A percentile compares a stretch with the other conserved stretches of the same genome.
Evolutionary conservation across 129 eudicot species (phyloP).

Genomic region (Helianthus tuberosus): DNA sequence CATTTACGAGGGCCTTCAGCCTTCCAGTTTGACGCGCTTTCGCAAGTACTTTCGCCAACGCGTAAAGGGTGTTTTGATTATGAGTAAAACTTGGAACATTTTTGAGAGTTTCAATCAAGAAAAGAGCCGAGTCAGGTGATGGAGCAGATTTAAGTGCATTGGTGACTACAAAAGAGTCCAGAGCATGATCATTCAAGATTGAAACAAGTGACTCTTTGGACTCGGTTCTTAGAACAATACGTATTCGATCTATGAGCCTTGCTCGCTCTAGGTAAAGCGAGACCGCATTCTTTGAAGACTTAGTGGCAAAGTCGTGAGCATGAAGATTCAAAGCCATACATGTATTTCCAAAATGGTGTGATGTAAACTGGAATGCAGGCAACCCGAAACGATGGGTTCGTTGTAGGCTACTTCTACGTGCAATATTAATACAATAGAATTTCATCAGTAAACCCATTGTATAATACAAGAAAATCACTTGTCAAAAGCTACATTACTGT

Average conservation of each 20-base stretch:
- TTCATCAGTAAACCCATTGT: slow-evolving; percentile 28
- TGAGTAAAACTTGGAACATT: slow-evolving; percentile 59
- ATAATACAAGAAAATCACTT: background rate
- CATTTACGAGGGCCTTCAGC: slow-evolving; percentile 61
- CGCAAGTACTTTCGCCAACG: slow-evolving; percentile 78
- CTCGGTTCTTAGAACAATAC: slow-evolving; percentile 54
- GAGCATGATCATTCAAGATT: slow-evolving; percentile 51
- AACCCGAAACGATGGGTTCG: slow-evolving; percentile 11
- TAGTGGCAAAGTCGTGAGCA: slow-evolving; percentile 37
- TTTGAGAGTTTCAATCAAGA: slow-evolving; percentile 61
- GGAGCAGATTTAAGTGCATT: slow-evolving; percentile 81
- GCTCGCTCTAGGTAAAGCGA: slow-evolving; percentile 74
- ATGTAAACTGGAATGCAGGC: slow-evolving; percentile 13
- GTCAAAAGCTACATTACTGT: background rate
- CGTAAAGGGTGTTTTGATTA: slow-evolving; percentile 65
- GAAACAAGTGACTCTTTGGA: slow-evolving; percentile 47
- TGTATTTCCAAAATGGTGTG: slow-evolving; percentile 6
- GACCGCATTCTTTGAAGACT: slow-evolving; percentile 47
- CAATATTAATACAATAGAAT: background rate
- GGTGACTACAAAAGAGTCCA: slow-evolving; percentile 84
- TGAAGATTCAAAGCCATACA: slow-evolving; percentile 24
- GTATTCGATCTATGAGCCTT: slow-evolving; percentile 67
- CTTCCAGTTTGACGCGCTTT: slow-evolving; percentile 48
- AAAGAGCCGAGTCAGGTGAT: slow-evolving; percentile 71
- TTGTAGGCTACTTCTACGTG: background rate